A percentile compares a stretch with the other conserved stretches of the same genome.
Conservation (phyloP, 306 rosid species). For the Ziziphus jujuba region DNA sequence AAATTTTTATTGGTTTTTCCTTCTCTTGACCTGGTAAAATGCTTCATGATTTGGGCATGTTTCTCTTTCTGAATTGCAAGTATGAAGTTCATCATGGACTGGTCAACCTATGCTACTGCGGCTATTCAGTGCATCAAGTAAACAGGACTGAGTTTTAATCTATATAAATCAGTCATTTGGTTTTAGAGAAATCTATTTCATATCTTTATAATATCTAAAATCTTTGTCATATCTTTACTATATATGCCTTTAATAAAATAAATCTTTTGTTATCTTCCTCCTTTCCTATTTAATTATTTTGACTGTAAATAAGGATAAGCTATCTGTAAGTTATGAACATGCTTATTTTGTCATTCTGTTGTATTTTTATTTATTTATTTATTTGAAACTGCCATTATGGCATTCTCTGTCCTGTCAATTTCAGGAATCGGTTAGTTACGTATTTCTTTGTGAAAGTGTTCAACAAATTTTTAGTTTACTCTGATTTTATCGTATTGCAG, state of each 20-base stretch:
- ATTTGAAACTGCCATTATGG: background rate
- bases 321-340: background rate
- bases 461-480: constrained; percentile 1
- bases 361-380: too few species aligned
- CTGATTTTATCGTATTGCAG: constrained; percentile 36
- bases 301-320: background rate
- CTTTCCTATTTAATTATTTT: background rate
- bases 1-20: background rate
- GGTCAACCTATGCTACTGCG: background rate
- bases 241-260: too few species aligned
- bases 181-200: background rate
- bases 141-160: background rate
- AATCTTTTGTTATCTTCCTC: background rate
- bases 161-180: background rate
- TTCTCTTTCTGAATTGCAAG: background rate
- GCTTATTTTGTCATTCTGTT: background rate
- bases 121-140: background rate
- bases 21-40: background rate
- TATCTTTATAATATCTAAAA: background rate
- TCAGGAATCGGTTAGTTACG: background rate
- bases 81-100: background rate
- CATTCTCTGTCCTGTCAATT: background rate
- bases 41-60: background rate
- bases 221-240: too few species aligned
- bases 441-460: background rate